A percentile compares a stretch with the other conserved stretches of the same genome.
These are phyloP conservation scores for Candida xiaguanensis DNA, from an alignment of 805 yeast genomes.

Conservation along the genomic window DNA sequence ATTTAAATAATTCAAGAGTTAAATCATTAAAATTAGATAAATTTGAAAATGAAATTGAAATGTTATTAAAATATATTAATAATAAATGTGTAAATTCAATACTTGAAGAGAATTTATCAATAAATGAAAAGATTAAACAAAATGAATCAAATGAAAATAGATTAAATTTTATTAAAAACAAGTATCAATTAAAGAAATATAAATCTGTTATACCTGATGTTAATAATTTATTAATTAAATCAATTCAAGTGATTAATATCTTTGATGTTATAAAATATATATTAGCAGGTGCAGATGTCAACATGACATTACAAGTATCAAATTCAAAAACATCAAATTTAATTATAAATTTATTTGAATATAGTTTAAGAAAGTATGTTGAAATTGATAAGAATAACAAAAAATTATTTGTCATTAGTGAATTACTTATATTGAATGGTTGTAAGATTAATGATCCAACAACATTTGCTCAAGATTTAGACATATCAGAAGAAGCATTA, in stretches of 20 bases:
- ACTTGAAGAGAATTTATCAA: constrained; percentile 45
- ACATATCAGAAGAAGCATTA: constrained; percentile 44
- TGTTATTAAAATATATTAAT: constrained; percentile 48
- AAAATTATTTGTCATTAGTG: constrained; percentile 47
- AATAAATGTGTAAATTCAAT: constrained; percentile 56
- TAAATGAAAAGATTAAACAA: constrained; percentile 24
- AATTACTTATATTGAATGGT: constrained; percentile 56
- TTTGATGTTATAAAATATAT: constrained; percentile 40
- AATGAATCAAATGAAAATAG: constrained; percentile 44
- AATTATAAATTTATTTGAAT: constrained; percentile 35
- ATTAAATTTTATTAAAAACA: constrained; percentile 56
- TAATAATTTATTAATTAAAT: constrained; percentile 44
- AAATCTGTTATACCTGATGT: constrained; percentile 14
- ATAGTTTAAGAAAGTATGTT: constrained; percentile 49
- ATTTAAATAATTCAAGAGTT: constrained; percentile 71
- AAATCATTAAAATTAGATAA: constrained; percentile 76
- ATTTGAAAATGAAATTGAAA: constrained; percentile 55
- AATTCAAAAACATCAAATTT: constrained; percentile 16
- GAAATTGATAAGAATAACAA: constrained; percentile 17
- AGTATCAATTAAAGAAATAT: constrained; percentile 57
- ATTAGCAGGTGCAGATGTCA: constrained; percentile 46
- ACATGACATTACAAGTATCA: constrained; percentile 35
- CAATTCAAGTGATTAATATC: constrained; percentile 50
- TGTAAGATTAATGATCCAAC: constrained; percentile 37
- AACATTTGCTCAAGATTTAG: constrained; percentile 26